Base-by-base conservation (phyloP, 2,329 filamentous ascomycete species). In the Clarireedia sp. region DNA sequence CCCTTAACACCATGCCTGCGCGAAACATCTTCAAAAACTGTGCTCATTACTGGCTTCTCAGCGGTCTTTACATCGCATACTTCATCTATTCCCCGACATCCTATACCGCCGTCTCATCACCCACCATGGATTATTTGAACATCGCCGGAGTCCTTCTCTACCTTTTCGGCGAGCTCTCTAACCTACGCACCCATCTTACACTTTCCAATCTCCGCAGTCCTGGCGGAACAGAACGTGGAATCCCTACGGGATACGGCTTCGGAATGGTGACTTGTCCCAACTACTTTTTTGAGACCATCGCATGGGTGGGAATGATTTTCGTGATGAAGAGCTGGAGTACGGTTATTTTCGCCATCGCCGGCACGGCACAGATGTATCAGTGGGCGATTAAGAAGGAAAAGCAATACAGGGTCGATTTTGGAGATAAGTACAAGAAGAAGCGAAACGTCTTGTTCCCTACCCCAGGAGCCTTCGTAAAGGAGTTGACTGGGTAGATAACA, bases 341-440 rank as follows among this genome's bases (percentile, higher is more conserved):
- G 0, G 75, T 83, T 16, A 63, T 95, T 19, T 97, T 97, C 72
- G 83, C 88, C 58, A 69, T 77, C 23, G 78, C 90, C 51, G 90
- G 90, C 36, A 80, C 78, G 16, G 78, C 74, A 23, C 89, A 91
- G 73, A 97, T 99, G 94, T 82, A 80, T 56, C 71, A 77, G 51
- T 99, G 94, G 94, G 92, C 86, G 40, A 81, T 81, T 73, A 92
- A 90, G 78, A 97, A 96, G 80, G 94, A 99, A 79, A 82, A 77
- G 68, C 83, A 89, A 55, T 94, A 96, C 71, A 83, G 94, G 66
- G 86, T 87, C 71, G 89, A 96, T 71, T 96, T 97, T 72, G 88
- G 88, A 41, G 87, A 91, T 70, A 88, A 86, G 73, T 99, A 99
- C 75, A 91, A 92, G 85, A 91, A 86, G 78, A 97, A 99, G 89